Evolutionary conservation across 2,329 filamentous ascomycete species (phyloP), one percentile per base, ranked within the genome.

Genomic region (Acephala macrosclerotiorum): DNA sequence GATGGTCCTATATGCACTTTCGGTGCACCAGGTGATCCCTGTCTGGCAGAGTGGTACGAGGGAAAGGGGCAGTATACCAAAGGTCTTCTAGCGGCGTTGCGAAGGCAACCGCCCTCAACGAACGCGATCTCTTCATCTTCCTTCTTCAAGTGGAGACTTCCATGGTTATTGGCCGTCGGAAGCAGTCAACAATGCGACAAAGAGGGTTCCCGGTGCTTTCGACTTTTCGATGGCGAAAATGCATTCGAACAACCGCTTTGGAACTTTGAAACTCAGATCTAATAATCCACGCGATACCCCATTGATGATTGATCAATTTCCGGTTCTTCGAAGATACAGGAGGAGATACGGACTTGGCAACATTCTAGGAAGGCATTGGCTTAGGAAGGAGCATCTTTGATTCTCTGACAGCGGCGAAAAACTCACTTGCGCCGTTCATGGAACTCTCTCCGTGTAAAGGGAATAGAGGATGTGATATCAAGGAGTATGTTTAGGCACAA

Each of bases 211-310:
- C 2, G 58, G 59, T 35, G 55, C 47, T 18, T 58, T 63, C 35
- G 67, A 64, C 22, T 66, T 66, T 58, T 59, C 29, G 33, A 68
- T 69, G 61, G 70, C 69, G 1, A 89, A 90, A 76, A 83, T 85
- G 0, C 87, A 90, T 71, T 83, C 89, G 0, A 84, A 86, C 62
- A 91, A 91, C 66, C 78, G 73, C 0, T 83, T 83, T 3, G 91
- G 91, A 8, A 84, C 82, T 1, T 83, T 93, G 9, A 80, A 79
- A 20, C 89, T 86, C 0, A 78, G 84, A 20, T 45, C 42, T 7
- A 45, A 45, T 0, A 84, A 92, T 72, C 89, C 90, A 0, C 84
- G 85, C 1, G 89, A 91, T 45, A 63, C 79, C 82, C 4, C 91
- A n/a, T n/a, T n/a, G n/a, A 90, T 0, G 76, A 84, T 2, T 22